Evolutionary conservation across 345 rosid genomes (phyloP).

Genomic region (Durio zibethinus): DNA sequence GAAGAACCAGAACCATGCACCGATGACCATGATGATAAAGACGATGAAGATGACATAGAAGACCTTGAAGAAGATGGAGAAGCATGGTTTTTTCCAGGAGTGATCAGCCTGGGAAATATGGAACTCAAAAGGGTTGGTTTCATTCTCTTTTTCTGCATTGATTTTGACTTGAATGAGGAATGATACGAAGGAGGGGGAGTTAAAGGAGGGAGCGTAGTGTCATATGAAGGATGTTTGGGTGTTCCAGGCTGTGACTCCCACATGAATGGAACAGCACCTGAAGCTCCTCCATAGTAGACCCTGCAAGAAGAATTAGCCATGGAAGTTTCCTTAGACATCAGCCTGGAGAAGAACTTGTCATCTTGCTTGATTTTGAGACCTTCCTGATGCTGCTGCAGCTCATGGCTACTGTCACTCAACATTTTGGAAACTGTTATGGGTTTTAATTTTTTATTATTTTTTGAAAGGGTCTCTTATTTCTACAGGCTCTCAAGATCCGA

Average conservation of each 20-base stretch:
- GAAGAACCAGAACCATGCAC: constrained; percentile 24
- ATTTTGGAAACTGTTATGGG: constrained; percentile 17
- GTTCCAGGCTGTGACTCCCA: constrained; percentile 93
- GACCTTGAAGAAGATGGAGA: constrained; percentile 42
- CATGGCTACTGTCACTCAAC: constrained; percentile 11
- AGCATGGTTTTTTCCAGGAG: constrained; percentile 23
- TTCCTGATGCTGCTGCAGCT: constrained; percentile 8
- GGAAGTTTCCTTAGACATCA: constrained; percentile 60
- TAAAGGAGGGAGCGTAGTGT: constrained; percentile 38
- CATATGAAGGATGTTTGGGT: constrained; percentile 48
- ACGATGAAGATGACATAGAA: constrained; percentile 36
- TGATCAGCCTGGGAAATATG: constrained; percentile 12
- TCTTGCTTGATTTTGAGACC: constrained; percentile 38
- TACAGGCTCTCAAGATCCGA: constrained; percentile 26
- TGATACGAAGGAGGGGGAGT: constrained; percentile 58
- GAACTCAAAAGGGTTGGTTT: constrained; percentile 23
- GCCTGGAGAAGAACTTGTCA: constrained; percentile 50
- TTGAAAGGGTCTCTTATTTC: not conserved
- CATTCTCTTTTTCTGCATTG: constrained; percentile 18
- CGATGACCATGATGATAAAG: constrained; percentile 36
- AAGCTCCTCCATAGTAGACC: constrained; percentile 67
- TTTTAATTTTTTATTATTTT: not conserved
- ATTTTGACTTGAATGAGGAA: constrained; percentile 24
- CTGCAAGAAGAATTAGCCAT: constrained; percentile 57
- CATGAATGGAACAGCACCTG: constrained; percentile 57